phyloP scores from a whole-genome alignment of 2,329 filamentous ascomycete genomes.

The Aaosphaeria arxii region DNA sequence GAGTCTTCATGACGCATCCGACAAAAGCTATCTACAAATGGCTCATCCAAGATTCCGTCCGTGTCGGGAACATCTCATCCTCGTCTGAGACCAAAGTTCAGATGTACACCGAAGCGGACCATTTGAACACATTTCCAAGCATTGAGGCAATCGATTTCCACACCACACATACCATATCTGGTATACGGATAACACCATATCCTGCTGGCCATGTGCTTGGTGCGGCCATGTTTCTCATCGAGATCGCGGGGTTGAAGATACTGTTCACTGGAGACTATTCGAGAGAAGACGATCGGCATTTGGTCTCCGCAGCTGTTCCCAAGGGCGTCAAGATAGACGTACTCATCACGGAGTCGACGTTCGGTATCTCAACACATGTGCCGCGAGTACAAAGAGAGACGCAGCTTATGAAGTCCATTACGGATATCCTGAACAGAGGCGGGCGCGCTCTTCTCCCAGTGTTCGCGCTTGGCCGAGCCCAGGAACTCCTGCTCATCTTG shows the following conservation, averaged over 20 bases:
- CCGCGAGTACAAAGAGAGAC: conserved; percentile 88
- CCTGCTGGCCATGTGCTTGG: conserved; percentile 97
- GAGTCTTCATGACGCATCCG: conserved; percentile 98
- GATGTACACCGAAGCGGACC: conserved; percentile 93
- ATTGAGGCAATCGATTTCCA: conserved; percentile 99
- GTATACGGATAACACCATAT: conserved; percentile 94
- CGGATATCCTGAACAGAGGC: conserved; percentile 83
- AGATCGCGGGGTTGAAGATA: conserved; percentile 94
- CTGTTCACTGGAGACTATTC: conserved; percentile 98
- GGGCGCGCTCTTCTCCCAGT: conserved; percentile 93
- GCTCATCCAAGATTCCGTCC: conserved; percentile 95
- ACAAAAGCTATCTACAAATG: conserved; percentile 99
- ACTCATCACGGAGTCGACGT: conserved; percentile 95
- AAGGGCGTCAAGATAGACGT: conserved; percentile 89
- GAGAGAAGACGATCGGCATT: conserved; percentile 88
- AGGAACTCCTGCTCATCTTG: conserved; percentile 89
- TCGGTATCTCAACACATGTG: conserved; percentile 90
- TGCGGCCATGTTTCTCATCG: conserved; percentile 96
- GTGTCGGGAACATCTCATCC: conserved; percentile 70
- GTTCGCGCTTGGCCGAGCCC: conserved; percentile 88
- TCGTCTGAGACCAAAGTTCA: conserved; percentile 61
- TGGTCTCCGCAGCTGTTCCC: conserved; percentile 90
- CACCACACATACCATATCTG: conserved; percentile 95
- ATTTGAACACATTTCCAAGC: conserved; percentile 85
- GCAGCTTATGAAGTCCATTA: conserved; percentile 93